Percentiles rank a stretch among this genome's conserved stretches.
Evolutionary conservation across 2,329 filamentous ascomycete genomes (phyloP).

Genomic region (Botrytis cinerea): DNA sequence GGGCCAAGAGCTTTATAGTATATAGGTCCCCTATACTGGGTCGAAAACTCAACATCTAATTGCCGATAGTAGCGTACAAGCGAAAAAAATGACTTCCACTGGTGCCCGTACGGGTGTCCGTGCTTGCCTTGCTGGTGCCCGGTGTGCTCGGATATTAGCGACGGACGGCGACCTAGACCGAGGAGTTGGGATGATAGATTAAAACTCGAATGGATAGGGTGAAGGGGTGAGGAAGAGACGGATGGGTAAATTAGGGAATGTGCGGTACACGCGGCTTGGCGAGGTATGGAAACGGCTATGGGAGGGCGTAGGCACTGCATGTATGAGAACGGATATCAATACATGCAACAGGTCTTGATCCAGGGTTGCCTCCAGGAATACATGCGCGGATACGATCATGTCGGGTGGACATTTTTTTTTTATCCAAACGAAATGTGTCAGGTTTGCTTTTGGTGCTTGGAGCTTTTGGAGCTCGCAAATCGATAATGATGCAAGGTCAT

Average conservation of each 20-base stretch:
- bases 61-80: slow-evolving; percentile 1
- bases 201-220: background rate
- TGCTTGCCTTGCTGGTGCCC: background rate
- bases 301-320: background rate
- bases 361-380: background rate
- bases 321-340: background rate
- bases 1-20: background rate
- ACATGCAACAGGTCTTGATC: background rate
- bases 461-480: background rate
- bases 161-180: slow-evolving; percentile 2
- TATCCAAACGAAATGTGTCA: background rate
- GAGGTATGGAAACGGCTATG: background rate
- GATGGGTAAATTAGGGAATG: background rate
- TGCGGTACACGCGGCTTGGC: background rate
- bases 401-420: background rate
- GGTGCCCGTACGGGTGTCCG: background rate
- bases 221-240: background rate
- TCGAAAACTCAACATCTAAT: background rate
- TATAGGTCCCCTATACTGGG: slow-evolving; percentile 5
- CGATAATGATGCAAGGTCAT: background rate
- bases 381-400: background rate
- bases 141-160: background rate
- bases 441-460: background rate
- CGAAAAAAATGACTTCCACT: background rate
- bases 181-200: background rate